A percentile compares a stretch with the other conserved stretches of the same genome.
Conservation (phyloP, 2,329 filamentous ascomycete genomes). For the Macroventuria anomochaeta region DNA sequence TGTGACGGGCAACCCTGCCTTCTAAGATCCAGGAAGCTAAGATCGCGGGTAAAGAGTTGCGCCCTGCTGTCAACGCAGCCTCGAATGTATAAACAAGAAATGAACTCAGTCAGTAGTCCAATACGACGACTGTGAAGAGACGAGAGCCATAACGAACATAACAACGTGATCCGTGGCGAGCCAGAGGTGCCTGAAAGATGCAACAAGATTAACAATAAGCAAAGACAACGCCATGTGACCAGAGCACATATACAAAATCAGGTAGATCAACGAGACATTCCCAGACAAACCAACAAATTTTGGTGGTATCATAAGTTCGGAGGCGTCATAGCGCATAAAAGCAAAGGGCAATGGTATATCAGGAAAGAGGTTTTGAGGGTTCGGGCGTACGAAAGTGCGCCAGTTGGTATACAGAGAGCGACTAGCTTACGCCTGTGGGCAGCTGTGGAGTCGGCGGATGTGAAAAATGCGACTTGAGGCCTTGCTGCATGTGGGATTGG, state of each 20-base stretch:
- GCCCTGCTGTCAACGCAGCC: constrained; percentile 2
- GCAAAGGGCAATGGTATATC: constrained; percentile 14
- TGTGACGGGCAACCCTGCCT: neutral
- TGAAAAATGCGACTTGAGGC: constrained; percentile 31
- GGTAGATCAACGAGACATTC: constrained; percentile 34
- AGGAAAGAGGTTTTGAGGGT: constrained; percentile 1
- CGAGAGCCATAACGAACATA: constrained; percentile 11
- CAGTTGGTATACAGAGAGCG: neutral
- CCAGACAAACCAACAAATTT: constrained; percentile 34
- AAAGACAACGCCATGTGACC: constrained; percentile 5
- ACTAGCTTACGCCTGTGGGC: constrained; percentile 27
- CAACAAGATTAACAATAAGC: constrained; percentile 1
- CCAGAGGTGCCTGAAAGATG: constrained; percentile 11
- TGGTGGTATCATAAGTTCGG: constrained; percentile 43
- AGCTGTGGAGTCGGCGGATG: constrained; percentile 31
- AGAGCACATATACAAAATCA: constrained; percentile 34
- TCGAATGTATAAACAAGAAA: constrained; percentile 17
- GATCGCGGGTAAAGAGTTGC: neutral
- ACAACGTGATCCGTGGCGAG: constrained; percentile 7
- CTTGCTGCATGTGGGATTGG: constrained; percentile 30
- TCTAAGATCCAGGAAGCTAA: neutral
- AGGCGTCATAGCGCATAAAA: constrained; percentile 33
- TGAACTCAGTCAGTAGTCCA: constrained; percentile 2
- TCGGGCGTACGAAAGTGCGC: neutral
- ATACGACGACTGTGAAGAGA: neutral